A percentile compares a stretch with the other conserved stretches of the same genome.
Conservation (phyloP, 257 asterid species). For the Jacaranda copaia region DNA sequence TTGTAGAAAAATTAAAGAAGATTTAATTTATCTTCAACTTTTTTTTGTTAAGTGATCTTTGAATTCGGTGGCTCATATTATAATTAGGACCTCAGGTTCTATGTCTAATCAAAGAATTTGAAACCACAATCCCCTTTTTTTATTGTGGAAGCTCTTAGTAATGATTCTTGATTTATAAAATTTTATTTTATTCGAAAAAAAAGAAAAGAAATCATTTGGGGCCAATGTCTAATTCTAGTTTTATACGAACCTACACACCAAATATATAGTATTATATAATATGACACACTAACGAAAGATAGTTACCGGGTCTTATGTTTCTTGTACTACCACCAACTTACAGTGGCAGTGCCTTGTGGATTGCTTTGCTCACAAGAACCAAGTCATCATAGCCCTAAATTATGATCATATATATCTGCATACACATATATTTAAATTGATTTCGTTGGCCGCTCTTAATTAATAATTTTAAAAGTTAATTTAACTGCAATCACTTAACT, state of each 20-base stretch:
- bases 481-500: too few species aligned
- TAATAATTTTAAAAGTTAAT: neutral
- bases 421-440: neutral
- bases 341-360: constrained; percentile 27
- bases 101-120: too few species aligned
- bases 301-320: constrained; percentile 38
- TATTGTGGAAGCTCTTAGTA: too few species aligned
- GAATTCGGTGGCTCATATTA: too few species aligned
- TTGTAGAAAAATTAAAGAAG: too few species aligned
- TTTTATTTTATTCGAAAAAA: too few species aligned
- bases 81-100: too few species aligned
- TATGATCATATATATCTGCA: neutral
- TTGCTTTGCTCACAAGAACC: constrained; percentile 37
- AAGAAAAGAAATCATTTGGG: neutral
- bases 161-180: too few species aligned
- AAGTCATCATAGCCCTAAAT: constrained; percentile 16
- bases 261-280: neutral
- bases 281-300: constrained; percentile 2
- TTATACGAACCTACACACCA: neutral
- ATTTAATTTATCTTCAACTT: too few species aligned
- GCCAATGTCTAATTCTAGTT: constrained; percentile 18
- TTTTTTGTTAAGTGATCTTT: too few species aligned
- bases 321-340: constrained; percentile 46
- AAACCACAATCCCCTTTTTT: too few species aligned
- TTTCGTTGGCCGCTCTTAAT: constrained; percentile 31